A percentile compares a stretch with the other conserved stretches of the same genome.
Evolutionary conservation across 2,329 filamentous ascomycete species (phyloP).

Genomic region (Venturia asperata): DNA sequence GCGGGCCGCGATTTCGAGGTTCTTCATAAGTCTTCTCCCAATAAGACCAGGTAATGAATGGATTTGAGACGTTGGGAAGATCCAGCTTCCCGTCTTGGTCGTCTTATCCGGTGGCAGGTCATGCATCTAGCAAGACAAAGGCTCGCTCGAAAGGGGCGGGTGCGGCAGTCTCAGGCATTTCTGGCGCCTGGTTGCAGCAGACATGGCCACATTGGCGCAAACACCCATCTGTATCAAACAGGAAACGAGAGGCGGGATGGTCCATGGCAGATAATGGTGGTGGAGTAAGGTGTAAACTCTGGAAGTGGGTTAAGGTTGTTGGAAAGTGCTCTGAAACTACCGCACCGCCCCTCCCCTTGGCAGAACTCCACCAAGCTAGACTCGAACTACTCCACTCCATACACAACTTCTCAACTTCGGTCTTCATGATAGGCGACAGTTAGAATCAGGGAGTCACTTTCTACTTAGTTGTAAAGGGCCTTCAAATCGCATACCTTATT

Average conservation of each 20-base stretch:
- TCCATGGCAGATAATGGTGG: neutral
- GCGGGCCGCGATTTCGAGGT: no score
- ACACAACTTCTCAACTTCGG: no score
- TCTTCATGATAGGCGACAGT: no score
- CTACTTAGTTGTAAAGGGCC: no score
- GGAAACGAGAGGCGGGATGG: neutral
- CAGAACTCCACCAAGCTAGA: neutral
- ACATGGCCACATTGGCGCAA: neutral
- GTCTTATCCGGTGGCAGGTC: no score
- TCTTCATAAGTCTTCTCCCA: no score
- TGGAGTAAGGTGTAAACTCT: neutral
- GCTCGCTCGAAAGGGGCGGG: neutral
- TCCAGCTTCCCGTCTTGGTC: no score
- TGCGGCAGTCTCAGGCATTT: neutral
- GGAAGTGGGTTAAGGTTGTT: neutral
- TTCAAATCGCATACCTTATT: no score
- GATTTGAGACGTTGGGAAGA: no score
- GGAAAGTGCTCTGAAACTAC: neutral
- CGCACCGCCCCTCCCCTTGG: neutral
- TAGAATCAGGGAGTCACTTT: no score
- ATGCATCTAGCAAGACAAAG: neutral
- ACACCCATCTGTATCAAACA: neutral
- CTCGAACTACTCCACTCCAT: no score
- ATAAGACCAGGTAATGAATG: no score
- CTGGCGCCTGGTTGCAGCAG: neutral